phyloP scores from a whole-genome alignment of 495 filamentous ascomycete species.

The Hypomontagnella submonticulosa region DNA sequence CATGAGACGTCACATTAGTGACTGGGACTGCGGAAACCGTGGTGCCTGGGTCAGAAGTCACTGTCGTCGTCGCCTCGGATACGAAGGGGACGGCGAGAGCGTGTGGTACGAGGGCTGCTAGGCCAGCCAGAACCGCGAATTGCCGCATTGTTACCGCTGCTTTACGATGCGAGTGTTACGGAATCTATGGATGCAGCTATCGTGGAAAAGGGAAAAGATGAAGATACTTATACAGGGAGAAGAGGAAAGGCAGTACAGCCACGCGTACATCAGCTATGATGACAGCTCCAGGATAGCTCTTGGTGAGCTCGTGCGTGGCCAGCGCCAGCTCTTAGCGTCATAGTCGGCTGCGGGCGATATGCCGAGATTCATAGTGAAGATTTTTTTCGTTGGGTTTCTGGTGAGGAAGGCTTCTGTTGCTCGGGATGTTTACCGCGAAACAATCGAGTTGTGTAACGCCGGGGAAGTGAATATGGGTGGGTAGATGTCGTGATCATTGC shows the following conservation, averaged over 20 bases:
- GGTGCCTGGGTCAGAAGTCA: slow-evolving; percentile 40
- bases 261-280: background rate
- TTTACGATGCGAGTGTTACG: background rate
- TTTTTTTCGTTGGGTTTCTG: too few relatives aligned
- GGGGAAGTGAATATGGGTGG: too few relatives aligned
- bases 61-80: slow-evolving; percentile 51
- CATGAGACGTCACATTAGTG: slow-evolving; percentile 61
- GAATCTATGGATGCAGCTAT: background rate
- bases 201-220: background rate
- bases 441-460: slow-evolving; percentile 4
- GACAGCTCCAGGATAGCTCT: slow-evolving; percentile 5
- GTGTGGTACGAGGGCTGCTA: slow-evolving; percentile 37
- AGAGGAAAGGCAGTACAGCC: background rate
- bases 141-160: slow-evolving; percentile 31
- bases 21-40: slow-evolving; percentile 43
- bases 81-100: slow-evolving; percentile 51
- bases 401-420: too few relatives aligned
- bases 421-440: slow-evolving; percentile 2
- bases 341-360: background rate
- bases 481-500: slow-evolving; percentile 20
- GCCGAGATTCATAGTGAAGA: too few relatives aligned
- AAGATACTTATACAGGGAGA: background rate
- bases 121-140: slow-evolving; percentile 33
- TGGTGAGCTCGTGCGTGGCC: background rate
- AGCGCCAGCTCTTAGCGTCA: slow-evolving; percentile 5